Percentiles rank a stretch among this genome's conserved stretches.
These are phyloP conservation scores for Buxus sempervirens DNA, from an alignment of 164 flowering plant species.

Conservation along the genomic window DNA sequence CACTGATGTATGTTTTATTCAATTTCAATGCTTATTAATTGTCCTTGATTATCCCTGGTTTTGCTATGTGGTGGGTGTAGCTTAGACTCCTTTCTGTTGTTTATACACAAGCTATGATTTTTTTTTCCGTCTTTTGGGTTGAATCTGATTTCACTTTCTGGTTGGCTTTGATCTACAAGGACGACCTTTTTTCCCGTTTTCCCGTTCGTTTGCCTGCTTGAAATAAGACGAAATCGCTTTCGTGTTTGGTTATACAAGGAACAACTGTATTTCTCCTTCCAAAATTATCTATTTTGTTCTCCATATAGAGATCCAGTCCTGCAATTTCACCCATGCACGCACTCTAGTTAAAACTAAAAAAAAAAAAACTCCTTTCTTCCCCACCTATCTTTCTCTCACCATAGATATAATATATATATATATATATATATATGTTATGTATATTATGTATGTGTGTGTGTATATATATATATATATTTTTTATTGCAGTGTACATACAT, in stretches of 20 bases:
- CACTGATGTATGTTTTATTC: slow-evolving; percentile 6
- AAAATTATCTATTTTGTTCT: neutral
- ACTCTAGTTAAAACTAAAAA: too few species aligned
- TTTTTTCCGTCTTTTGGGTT: neutral
- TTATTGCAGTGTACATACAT: too few species aligned
- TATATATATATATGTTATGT: too few species aligned
- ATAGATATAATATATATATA: too few species aligned
- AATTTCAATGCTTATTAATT: slow-evolving; percentile 12
- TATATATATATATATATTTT: too few species aligned
- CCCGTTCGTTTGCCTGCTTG: slow-evolving; percentile 21
- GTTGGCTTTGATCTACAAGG: slow-evolving; percentile 27
- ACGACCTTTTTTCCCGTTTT: slow-evolving; percentile 25
- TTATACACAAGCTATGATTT: neutral
- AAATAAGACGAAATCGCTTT: slow-evolving; percentile 5
- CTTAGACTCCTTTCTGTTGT: neutral
- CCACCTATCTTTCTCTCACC: too few species aligned
- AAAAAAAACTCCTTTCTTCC: too few species aligned
- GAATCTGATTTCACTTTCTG: slow-evolving; percentile 22
- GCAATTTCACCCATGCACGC: neutral
- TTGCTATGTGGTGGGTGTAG: slow-evolving; percentile 1
- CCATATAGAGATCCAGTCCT: neutral
- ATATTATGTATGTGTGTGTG: too few species aligned
- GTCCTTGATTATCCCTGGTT: neutral
- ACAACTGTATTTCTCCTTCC: neutral
- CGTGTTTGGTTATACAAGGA: slow-evolving; percentile 17